Percentiles rank a stretch among this genome's conserved stretches.
phyloP scores from a whole-genome alignment of 108 stramenopile species.

The Cyclotella baltica region DNA sequence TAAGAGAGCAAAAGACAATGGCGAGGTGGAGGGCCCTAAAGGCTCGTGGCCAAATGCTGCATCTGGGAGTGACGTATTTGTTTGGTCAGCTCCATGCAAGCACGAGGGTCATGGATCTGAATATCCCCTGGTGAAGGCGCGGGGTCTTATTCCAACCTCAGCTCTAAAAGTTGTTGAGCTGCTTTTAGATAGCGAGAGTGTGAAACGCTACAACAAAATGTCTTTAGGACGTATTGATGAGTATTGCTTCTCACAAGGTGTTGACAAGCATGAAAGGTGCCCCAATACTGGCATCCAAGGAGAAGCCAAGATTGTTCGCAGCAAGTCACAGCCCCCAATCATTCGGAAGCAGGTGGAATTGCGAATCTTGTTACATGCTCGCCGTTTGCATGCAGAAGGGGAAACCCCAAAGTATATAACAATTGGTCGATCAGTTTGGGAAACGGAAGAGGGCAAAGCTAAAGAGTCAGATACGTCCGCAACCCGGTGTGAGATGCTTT shows the following conservation, averaged over 20 bases:
- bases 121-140: conserved; percentile 53
- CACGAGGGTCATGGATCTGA: conserved; percentile 55
- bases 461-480: conserved; percentile 27
- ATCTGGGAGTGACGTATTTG: conserved; percentile 45
- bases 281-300: conserved; percentile 44
- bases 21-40: conserved; percentile 28
- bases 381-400: conserved; percentile 34
- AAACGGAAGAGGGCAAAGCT: conserved; percentile 46
- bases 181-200: conserved; percentile 45
- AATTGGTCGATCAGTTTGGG: conserved; percentile 59
- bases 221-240: conserved; percentile 49
- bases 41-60: conserved; percentile 51
- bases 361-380: conserved; percentile 45
- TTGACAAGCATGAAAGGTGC: conserved; percentile 39
- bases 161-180: conserved; percentile 41
- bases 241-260: conserved; percentile 43
- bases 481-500: conserved; percentile 56
- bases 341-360: conserved; percentile 49
- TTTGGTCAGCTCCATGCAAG: conserved; percentile 42
- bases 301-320: conserved; percentile 49
- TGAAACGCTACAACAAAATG: conserved; percentile 58
- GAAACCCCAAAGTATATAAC: conserved; percentile 43
- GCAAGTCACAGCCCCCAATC: conserved; percentile 45
- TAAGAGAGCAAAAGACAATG: conserved; percentile 32
- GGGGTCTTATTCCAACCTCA: conserved; percentile 46